Evolutionary conservation across 1,284 basidiomycete species (phyloP), one percentile per base, ranked within the genome.

Genomic region (Laetiporus sulphureus): DNA sequence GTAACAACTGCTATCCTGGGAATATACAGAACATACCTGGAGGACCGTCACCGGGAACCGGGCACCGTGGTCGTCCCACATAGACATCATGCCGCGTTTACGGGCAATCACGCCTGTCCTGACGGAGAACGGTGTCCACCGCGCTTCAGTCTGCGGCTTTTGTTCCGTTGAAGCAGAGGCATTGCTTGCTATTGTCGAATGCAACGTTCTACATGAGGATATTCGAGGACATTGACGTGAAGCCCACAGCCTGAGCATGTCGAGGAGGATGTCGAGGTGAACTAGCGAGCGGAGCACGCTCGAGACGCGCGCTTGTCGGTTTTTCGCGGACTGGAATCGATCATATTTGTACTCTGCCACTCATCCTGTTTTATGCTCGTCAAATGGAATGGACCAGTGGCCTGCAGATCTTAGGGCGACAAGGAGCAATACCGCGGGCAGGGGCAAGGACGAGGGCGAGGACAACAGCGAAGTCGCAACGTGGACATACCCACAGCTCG

Each of bases 101-200:
- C 85, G 77, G 18, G 92, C 94, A 59, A 99, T 86, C 47, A 98
- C 72, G n/a, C 96, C 96, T 1, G 92, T 94, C 46, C 96, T 77
- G 51, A 88, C 76, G 4, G 92, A 93, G 41, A 76, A 73, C 24
- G 95, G 88, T 16, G 83, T 83, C 94, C 94, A 98, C 72, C 80
- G 82, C 25, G 62, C 48, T 22, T 51, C 41, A 19, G 57, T 41
- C 11, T 58, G 49, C 21, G 62, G 49, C 12, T 58, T 45, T 36
- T 55, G 55, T 56, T 42, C 34, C 0, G 40, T 18, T 13, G 41
- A 25, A 15, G 53, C 52, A 32, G 63, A 55, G 8, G 66, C 51
- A 6, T 61, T 58, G 32, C 44, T 54, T 7, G 51, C 41, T 5
- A 54, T 52, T n/a, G 72, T 69, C 5, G 63, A 61, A 50, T 67